phyloP scores from a whole-genome alignment of 306 rosid genomes.

The Senna tora region DNA sequence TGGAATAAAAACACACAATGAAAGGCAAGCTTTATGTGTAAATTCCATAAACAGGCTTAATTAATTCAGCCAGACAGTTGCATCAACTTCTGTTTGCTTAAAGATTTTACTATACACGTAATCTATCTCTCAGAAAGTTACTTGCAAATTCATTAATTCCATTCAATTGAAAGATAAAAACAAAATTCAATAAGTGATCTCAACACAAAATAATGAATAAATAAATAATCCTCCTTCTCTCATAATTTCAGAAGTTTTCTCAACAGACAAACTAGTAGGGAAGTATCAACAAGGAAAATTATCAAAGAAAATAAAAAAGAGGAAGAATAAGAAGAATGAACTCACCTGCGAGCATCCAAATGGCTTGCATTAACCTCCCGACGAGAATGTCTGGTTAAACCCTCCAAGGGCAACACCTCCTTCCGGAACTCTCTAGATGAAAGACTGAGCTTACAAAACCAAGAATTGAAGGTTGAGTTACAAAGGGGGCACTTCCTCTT shows the following conservation, averaged over 20 bases:
- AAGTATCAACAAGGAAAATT: background rate
- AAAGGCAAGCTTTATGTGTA: background rate
- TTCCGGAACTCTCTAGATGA: slow-evolving; percentile 45
- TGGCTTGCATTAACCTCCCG: slow-evolving; percentile 5
- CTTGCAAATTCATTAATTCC: background rate
- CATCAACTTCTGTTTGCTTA: background rate
- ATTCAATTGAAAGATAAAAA: background rate
- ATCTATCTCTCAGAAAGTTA: background rate
- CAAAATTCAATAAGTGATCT: background rate
- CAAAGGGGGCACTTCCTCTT: slow-evolving; percentile 66
- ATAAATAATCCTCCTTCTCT: background rate
- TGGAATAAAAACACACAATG: background rate
- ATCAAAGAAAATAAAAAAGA: background rate
- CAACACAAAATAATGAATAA: background rate
- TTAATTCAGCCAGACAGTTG: background rate
- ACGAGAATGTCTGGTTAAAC: background rate
- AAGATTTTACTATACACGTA: background rate
- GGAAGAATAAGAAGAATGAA: slow-evolving; percentile 7
- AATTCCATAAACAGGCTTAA: background rate
- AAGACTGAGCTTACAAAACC: slow-evolving; percentile 49
- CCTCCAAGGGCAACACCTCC: slow-evolving; percentile 37
- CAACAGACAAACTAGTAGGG: background rate
- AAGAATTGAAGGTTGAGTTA: slow-evolving; percentile 53
- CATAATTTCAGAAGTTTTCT: slow-evolving; percentile 3
- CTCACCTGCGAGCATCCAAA: slow-evolving; percentile 32